phyloP scores from a whole-genome alignment of 1,139 yeast species.

The Diutina siamensis region DNA sequence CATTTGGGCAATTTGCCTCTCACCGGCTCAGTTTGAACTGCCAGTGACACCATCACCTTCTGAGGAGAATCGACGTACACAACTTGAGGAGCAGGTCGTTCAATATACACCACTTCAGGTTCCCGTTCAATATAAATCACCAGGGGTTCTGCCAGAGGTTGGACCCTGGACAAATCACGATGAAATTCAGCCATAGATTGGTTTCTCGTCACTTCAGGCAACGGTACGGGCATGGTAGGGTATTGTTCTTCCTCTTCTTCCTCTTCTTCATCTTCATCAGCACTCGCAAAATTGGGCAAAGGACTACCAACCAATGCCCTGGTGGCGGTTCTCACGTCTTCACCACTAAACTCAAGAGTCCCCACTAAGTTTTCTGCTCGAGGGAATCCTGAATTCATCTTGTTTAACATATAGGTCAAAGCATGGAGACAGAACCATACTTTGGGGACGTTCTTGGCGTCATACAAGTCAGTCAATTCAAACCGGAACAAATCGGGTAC shows the following conservation, averaged over 20 bases:
- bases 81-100: not conserved
- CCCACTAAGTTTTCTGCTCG: conserved; percentile 45
- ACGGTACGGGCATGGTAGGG: not conserved
- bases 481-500: conserved; percentile 83
- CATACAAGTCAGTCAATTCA: conserved; percentile 87
- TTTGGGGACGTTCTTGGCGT: conserved; percentile 84
- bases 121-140: conserved; percentile 1
- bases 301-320: conserved; percentile 50
- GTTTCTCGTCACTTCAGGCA: not conserved
- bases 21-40: not conserved
- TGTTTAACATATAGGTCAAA: conserved; percentile 42
- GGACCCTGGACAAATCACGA: not conserved
- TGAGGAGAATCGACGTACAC: not conserved
- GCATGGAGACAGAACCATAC: conserved; percentile 94
- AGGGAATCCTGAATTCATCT: conserved; percentile 1
- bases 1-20: not conserved
- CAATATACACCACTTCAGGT: conserved; percentile 3
- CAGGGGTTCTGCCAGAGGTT: not conserved
- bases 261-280: conserved; percentile 17
- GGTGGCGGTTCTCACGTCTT: conserved; percentile 60
- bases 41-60: conserved; percentile 5
- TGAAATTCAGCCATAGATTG: not conserved
- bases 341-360: conserved; percentile 46
- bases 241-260: conserved; percentile 1
- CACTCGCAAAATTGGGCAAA: conserved; percentile 51